Evolutionary conservation across 2,329 filamentous ascomycete genomes (phyloP).

Genomic region (Aciculosporium take): DNA sequence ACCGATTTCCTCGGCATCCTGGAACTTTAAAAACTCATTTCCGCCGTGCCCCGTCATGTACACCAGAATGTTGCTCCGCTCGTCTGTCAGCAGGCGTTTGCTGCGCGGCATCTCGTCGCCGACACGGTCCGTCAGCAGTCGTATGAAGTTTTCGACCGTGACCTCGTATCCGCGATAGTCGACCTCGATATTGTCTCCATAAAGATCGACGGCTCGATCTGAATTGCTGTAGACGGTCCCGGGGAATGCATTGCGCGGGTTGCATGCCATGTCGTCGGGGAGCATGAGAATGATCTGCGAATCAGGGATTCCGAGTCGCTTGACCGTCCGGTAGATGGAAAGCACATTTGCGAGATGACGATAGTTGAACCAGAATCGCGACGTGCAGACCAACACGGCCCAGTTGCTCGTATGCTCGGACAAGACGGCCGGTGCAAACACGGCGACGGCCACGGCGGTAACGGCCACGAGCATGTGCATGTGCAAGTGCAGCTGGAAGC

Average conservation of each 20-base stretch:
- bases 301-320: slow-evolving; percentile 92
- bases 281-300: slow-evolving; percentile 99
- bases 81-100: slow-evolving; percentile 86
- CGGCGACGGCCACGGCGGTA: slow-evolving; percentile 29
- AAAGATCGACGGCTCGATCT: slow-evolving; percentile 85
- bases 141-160: slow-evolving; percentile 97
- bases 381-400: slow-evolving; percentile 97
- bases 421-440: slow-evolving; percentile 32
- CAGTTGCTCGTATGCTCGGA: slow-evolving; percentile 94
- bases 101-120: slow-evolving; percentile 89
- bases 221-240: slow-evolving; percentile 98
- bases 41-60: slow-evolving; percentile 99
- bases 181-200: slow-evolving; percentile 97
- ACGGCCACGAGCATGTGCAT: too few relatives aligned
- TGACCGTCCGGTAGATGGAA: slow-evolving; percentile 94
- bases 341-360: slow-evolving; percentile 95
- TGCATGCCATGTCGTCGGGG: slow-evolving; percentile 99
- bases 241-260: slow-evolving; percentile 93
- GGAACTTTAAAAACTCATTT: slow-evolving; percentile 96
- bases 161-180: slow-evolving; percentile 98
- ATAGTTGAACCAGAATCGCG: slow-evolving; percentile 99
- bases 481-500: slow-evolving; percentile 29
- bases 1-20: slow-evolving; percentile 94
- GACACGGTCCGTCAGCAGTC: slow-evolving; percentile 83
- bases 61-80: slow-evolving; percentile 89